phyloP scores from a whole-genome alignment of 805 yeast species.

The Candida ponderosae region DNA sequence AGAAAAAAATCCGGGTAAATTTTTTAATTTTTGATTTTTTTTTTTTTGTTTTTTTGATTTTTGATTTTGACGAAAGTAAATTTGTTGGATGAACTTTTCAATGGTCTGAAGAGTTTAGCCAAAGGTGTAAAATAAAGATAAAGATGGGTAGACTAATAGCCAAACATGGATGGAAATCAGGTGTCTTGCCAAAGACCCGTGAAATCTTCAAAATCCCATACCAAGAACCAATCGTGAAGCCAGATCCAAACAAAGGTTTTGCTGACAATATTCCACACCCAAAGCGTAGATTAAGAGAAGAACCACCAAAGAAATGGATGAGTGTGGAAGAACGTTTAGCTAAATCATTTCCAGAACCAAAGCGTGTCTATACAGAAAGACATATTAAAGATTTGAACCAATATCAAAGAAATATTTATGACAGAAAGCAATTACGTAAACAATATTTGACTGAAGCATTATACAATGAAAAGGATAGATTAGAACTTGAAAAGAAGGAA shows the following conservation, averaged over 20 bases:
- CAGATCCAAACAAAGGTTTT: conserved; percentile 51
- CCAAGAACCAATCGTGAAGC: conserved; percentile 27
- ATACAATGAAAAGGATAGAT: conserved; percentile 26
- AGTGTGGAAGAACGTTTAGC: conserved; percentile 55
- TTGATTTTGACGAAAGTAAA: too few species aligned
- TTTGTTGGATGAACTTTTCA: too few species aligned
- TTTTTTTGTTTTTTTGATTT: too few species aligned
- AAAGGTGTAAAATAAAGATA: not conserved
- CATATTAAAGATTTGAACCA: conserved; percentile 16
- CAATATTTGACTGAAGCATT: conserved; percentile 56
- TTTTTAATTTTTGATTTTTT: too few species aligned
- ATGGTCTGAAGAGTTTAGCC: not conserved
- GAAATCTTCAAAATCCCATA: conserved; percentile 62
- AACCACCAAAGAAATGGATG: conserved; percentile 39
- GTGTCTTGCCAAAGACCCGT: conserved; percentile 74
- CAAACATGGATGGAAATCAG: conserved; percentile 55
- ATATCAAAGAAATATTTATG: conserved; percentile 19
- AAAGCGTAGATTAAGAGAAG: conserved; percentile 30
- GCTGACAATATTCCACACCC: conserved; percentile 48
- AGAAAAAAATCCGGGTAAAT: too few species aligned
- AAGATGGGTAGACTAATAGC: conserved; percentile 40
- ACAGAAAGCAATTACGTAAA: conserved; percentile 61
- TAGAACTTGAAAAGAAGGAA: conserved; percentile 23
- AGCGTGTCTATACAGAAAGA: conserved; percentile 34
- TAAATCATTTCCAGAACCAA: conserved; percentile 41